Evolutionary conservation across 148 eudicot species (phyloP), one percentile per base, ranked within the genome.

Genomic region (Fagopyrum tataricum): DNA sequence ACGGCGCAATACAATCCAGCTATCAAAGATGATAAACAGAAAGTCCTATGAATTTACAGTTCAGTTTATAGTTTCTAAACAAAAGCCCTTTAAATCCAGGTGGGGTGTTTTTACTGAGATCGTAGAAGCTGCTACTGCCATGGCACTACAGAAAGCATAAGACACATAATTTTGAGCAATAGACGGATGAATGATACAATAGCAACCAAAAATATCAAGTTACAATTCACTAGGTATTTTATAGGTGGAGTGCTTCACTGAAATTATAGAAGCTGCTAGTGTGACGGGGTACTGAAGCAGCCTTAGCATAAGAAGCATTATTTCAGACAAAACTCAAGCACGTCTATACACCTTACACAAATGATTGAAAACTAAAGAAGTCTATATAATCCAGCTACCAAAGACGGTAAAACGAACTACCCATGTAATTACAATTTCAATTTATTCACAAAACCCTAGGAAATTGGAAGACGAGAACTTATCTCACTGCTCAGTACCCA

Each of bases 241-340:
- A 52, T 76, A 81, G 71, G 72, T 79, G 72, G 82, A 75, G n/a
- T 78, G 43, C 73, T 75, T 84, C 13, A 84, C 43, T 21, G 84
- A 79, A 24, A 79, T 61, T 37, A 78, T 39, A 10, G 81, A 75
- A 23, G 82, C 78, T 24, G 77, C 77, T 70, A 81, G 55, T 8
- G 87, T 82, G n/a, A n/a, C 87, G 81, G 81, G 74, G 79, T 79
- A 26, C 84, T 81, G 78, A 44, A 78, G 71, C 41, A 78, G 58
- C 21, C 23, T 4, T 56, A 31, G 37, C 37, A 20, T 56, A 37
- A 64, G 40, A 24, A 59, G 39, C 66, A 59, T 39, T 21, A 58
- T 64, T 64, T 64, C 69, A 64, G 69, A 64, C 42, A 9, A 39
- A 13, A 14, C 1, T 15, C 49, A 31, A 31, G 0, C 37, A 31